These are phyloP conservation scores for Metarhizium anisopliae DNA, from an alignment of 2,329 filamentous ascomycete species.

Conservation along the genomic window DNA sequence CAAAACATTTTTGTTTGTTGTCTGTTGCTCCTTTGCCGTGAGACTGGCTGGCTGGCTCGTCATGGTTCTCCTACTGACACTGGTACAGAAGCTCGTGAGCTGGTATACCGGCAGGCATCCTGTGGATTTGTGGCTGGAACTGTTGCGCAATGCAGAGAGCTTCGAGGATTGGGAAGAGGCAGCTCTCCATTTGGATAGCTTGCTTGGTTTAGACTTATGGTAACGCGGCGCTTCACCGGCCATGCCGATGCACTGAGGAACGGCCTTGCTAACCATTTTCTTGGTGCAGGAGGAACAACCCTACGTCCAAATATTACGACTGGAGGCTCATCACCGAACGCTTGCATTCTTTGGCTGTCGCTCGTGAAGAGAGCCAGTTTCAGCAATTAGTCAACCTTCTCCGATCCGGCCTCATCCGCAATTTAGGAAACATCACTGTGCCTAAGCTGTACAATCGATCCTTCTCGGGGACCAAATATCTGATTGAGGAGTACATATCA, in stretches of 20 bases:
- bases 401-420: constrained; percentile 70
- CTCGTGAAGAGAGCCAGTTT: constrained; percentile 63
- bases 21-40: no score
- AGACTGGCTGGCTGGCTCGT: constrained; percentile 5
- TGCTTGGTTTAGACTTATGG: constrained; percentile 76
- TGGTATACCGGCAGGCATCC: constrained; percentile 61
- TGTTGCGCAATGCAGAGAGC: constrained; percentile 54
- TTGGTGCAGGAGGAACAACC: constrained; percentile 62
- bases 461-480: constrained; percentile 78
- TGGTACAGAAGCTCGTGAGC: constrained; percentile 51
- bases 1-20: constrained; percentile 1
- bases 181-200: constrained; percentile 74
- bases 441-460: constrained; percentile 75
- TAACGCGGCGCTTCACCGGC: constrained; percentile 22
- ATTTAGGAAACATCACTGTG: constrained; percentile 83
- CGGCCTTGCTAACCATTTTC: constrained; percentile 3
- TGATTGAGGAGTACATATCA: constrained; percentile 86
- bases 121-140: constrained; percentile 55
- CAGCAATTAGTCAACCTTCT: constrained; percentile 69
- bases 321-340: constrained; percentile 75
- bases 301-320: constrained; percentile 75
- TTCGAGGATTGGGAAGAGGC: constrained; percentile 84
- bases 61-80: constrained; percentile 13
- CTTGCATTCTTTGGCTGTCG: constrained; percentile 59
- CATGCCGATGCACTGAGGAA: neutral